Evolutionary conservation across 2,329 filamentous ascomycete genomes (phyloP).

Genomic region (Hyphodiscus sp.): DNA sequence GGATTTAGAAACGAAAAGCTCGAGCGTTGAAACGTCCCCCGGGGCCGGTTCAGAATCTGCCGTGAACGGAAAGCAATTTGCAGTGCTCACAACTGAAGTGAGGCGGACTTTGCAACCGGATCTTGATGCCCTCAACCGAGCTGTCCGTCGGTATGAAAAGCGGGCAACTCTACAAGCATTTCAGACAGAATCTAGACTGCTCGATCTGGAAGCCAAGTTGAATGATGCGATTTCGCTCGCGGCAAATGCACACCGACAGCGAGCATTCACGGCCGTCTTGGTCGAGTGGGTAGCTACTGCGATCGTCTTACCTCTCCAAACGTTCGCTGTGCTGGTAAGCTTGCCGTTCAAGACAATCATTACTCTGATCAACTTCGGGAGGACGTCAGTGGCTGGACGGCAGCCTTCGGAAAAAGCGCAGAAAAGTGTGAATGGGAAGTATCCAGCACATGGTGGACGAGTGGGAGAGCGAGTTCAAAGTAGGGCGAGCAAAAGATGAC

Average conservation of each 20-base stretch:
- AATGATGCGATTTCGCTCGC: conserved; percentile 77
- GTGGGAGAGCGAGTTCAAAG: conserved; percentile 7
- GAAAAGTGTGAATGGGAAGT: conserved; percentile 17
- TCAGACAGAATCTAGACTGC: conserved; percentile 70
- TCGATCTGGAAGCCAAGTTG: conserved; percentile 62
- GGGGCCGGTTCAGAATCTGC: conserved; percentile 24
- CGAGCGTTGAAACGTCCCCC: conserved; percentile 30
- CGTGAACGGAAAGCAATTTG: conserved; percentile 34
- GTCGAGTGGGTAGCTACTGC: conserved; percentile 26
- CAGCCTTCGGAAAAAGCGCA: conserved; percentile 10
- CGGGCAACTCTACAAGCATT: conserved; percentile 68
- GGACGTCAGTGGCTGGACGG: conserved; percentile 11
- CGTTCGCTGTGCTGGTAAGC: conserved; percentile 15
- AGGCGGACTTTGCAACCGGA: conserved; percentile 68
- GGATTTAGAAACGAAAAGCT: conserved; percentile 56
- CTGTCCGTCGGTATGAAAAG: conserved; percentile 87
- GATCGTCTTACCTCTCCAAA: conserved; percentile 25
- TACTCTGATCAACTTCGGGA: conserved; percentile 17
- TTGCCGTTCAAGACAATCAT: conserved; percentile 23
- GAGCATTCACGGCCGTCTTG: conserved; percentile 17
- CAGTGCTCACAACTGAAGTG: conserved; percentile 46
- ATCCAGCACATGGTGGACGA: conserved; percentile 7
- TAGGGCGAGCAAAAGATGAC: conserved; percentile 16
- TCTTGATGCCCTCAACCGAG: conserved; percentile 80
- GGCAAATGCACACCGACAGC: conserved; percentile 35